Percentiles rank a stretch among this genome's conserved stretches.
Conservation (phyloP, 768 basidiomycete species). For the Lactifluus hygrophoroides region DNA sequence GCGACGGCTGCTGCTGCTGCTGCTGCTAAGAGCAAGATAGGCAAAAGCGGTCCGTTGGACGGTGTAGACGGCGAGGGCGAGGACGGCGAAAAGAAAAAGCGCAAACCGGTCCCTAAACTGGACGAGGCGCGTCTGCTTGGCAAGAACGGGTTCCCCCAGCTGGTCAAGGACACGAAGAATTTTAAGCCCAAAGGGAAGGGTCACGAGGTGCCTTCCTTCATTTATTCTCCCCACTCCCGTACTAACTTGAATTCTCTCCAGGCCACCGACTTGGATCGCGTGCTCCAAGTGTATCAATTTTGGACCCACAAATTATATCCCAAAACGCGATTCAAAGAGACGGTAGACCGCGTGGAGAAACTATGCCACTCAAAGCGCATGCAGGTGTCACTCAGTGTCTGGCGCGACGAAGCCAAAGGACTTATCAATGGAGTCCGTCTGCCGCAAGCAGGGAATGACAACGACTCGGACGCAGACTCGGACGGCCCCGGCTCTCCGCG, state of each 20-base stretch:
- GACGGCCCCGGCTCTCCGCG: slow-evolving; percentile 40
- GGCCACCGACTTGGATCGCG: slow-evolving; percentile 71
- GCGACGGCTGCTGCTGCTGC: too few species aligned
- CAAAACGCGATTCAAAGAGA: slow-evolving; percentile 79
- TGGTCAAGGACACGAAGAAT: slow-evolving; percentile 67
- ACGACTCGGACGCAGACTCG: slow-evolving; percentile 39
- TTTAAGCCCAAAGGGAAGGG: slow-evolving; percentile 86
- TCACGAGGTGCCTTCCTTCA: slow-evolving; percentile 56
- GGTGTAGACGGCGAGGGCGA: slow-evolving; percentile 27
- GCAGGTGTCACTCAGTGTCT: slow-evolving; percentile 67
- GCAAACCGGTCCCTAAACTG: slow-evolving; percentile 47
- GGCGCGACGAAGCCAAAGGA: slow-evolving; percentile 61
- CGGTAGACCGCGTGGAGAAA: slow-evolving; percentile 78
- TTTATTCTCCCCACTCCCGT: neutral
- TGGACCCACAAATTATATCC: slow-evolving; percentile 95
- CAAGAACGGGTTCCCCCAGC: slow-evolving; percentile 65
- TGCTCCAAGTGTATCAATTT: slow-evolving; percentile 82
- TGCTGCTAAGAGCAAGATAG: slow-evolving; percentile 28
- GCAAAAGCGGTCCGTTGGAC: slow-evolving; percentile 22
- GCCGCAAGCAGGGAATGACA: slow-evolving; percentile 28
- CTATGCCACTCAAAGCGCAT: slow-evolving; percentile 80
- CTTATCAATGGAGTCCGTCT: slow-evolving; percentile 28
- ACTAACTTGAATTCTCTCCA: slow-evolving; percentile 25
- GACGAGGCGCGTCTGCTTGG: slow-evolving; percentile 73
- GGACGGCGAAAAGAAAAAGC: slow-evolving; percentile 35